Base-by-base conservation (phyloP, 306 rosid genomes). In the Erythrophleum fordii region DNA sequence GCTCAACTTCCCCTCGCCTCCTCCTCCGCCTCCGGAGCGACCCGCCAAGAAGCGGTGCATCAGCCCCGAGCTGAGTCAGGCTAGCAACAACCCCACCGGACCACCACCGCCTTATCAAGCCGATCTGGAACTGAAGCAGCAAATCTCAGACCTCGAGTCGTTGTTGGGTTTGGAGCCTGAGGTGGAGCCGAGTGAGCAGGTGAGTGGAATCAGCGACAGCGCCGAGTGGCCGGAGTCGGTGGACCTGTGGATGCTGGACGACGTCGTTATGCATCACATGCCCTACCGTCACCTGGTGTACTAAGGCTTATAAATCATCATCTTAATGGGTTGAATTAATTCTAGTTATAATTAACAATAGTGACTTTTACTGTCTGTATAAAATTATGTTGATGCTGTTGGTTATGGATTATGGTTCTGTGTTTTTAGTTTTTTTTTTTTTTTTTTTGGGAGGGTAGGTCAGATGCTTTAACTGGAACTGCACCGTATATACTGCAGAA, bases 171-270 rank as follows among this genome's bases (percentile, higher is more conserved):
- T 93, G 76, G 94, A 91, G 65, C 77, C 51, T 9, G 73, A 81
- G 6, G 83, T 78, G 22, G 75, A 29, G 34, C 41, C 18, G 66
- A 51, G 83, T 31, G 49, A 56, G 29, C 48, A 8, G 45, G 25
- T 11, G 73, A 68, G 35, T 2, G 87, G 86, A 35, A 37, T 3
- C 16, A 45, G 53, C 3, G 74, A 68, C 6, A 22, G 13, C 29
- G 67, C 17, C 29, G 80, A 83, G 41, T 28, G 76, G 34, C 84
- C 69, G 39, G 69, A 82, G 72, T 4, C 61, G 61, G 20, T 66
- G 60, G 86, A 86, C 59, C 77, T 83, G 12, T 95, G 99, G 99
- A 81, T 77, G 83, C 84, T 88, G 3, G 97, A 91, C 51, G 91
- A 93, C 73, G 83, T 89, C 65, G 83, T 88, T 10, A n/a, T 82